Evolutionary conservation across 2,329 filamentous ascomycete genomes (phyloP).

Genomic region (Verticillium dahliae): DNA sequence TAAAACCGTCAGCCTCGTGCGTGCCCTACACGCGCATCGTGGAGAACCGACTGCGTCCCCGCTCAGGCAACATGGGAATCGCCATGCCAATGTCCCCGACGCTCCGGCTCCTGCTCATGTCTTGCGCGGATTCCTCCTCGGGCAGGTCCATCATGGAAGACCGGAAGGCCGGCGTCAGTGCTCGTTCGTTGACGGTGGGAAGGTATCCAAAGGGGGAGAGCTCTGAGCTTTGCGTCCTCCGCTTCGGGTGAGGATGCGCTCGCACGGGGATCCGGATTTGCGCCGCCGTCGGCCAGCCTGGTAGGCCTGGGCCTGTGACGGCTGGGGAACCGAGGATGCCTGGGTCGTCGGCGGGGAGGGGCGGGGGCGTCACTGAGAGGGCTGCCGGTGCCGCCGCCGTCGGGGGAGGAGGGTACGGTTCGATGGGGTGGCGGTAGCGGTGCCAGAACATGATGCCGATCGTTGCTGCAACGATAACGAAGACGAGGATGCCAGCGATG

Average conservation of each 20-base stretch:
- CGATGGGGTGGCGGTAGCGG: slow-evolving; percentile 7
- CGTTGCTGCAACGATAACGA: slow-evolving; percentile 14
- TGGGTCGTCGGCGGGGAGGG: not conserved
- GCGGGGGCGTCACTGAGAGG: not conserved
- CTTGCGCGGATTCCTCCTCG: not conserved
- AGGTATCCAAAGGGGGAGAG: slow-evolving; percentile 8
- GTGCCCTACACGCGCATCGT: not conserved
- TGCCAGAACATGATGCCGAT: slow-evolving; percentile 13
- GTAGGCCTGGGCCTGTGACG: not conserved
- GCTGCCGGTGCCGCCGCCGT: not conserved
- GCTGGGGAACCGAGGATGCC: not conserved
- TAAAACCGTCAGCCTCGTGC: no score
- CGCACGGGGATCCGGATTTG: slow-evolving; percentile 24
- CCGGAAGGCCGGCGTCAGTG: not conserved
- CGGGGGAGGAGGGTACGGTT: not conserved
- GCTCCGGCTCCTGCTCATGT: not conserved
- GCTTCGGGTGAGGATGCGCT: slow-evolving; percentile 15
- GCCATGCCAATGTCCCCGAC: not conserved
- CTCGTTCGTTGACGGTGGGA: slow-evolving; percentile 4
- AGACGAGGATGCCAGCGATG: slow-evolving; percentile 15
- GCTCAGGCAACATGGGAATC: not conserved
- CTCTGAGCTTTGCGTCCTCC: slow-evolving; percentile 6
- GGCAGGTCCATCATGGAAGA: not conserved
- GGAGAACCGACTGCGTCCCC: not conserved
- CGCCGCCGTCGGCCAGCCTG: slow-evolving; percentile 1